Base-by-base conservation (phyloP, 169 alveolate species). In the Eimeria sp. region DNA sequence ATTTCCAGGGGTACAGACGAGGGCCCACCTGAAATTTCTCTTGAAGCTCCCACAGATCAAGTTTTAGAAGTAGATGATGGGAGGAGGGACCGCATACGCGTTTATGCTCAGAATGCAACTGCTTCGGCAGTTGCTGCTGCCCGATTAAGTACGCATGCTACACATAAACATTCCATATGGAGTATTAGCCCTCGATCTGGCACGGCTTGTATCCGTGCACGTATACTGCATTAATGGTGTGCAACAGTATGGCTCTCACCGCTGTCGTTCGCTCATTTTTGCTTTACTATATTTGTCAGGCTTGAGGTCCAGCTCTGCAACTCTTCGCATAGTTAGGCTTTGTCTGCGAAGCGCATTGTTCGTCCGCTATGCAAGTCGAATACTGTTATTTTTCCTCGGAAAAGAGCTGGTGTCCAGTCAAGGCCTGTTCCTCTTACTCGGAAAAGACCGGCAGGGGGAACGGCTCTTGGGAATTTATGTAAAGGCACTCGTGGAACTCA, bases 401-500 rank as follows among this genome's bases (percentile, higher is more conserved):
- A 82, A 54, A 54, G 89, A 82, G 45, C 51, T 82, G 45, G 73
- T 82, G 18, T 30, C 89, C 13, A 22, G 54, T 20, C 49, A 47
- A 49, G 89, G 70, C 40, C 49, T 82, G 27, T 82, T 54, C 49
- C 63, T 82, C 30, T 51, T 82, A 4, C 89, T 82, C 30, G 49
- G 70, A 4, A 30, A 40, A 25, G n/a, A 25, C 27, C 57, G 61
- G n/a, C 25, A 30, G 22, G 89, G 73, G 70, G 54, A 51, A 51
- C 49, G 25, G n/a, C n/a, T 7, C 72, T 30, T 82, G 89, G 70
- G 89, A 9, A n/a, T 51, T 3, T n/a, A 82, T 30, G 49, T 82
- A 7, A 82, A 51, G 72, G 65, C 89, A n/a, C 70, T 82, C 25
- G 89, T 82, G 73, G 89, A 82, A 49, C 89, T 82, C 67, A 82